A percentile compares a stretch with the other conserved stretches of the same genome.
These are phyloP conservation scores for Boletus vinaceobasis DNA, from an alignment of 768 basidiomycete species.

Conservation along the genomic window DNA sequence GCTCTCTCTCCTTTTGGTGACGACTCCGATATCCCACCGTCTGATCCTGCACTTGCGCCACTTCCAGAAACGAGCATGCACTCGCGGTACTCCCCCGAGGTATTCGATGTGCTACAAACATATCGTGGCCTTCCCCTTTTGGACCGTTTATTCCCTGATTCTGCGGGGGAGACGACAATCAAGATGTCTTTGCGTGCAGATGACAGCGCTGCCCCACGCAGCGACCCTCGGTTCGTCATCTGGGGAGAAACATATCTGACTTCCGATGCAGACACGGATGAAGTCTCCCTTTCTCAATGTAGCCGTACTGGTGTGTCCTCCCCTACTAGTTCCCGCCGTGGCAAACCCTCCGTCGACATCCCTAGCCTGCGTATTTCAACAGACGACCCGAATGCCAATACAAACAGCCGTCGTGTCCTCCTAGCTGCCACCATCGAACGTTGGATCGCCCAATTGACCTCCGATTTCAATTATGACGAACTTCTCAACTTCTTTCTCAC, in stretches of 20 bases:
- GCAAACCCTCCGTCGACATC: constrained; percentile 26
- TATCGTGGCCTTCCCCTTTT: constrained; percentile 74
- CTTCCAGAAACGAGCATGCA: constrained; percentile 50
- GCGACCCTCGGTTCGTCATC: constrained; percentile 89
- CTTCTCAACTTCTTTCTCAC: constrained; percentile 89
- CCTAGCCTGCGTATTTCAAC: constrained; percentile 24
- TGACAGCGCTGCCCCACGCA: constrained; percentile 68
- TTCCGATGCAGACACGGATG: constrained; percentile 33
- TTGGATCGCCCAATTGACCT: constrained; percentile 89
- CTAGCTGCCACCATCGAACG: constrained; percentile 90
- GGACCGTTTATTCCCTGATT: constrained; percentile 58
- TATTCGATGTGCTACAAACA: constrained; percentile 79
- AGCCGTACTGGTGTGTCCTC: constrained; percentile 40
- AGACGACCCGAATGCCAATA: constrained; percentile 30
- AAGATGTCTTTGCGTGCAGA: constrained; percentile 66
- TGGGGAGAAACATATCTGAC: constrained; percentile 65
- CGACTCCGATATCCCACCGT: constrained; percentile 26
- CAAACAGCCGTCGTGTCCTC: constrained; percentile 42
- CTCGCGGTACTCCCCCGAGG: constrained; percentile 66
- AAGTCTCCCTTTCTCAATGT: constrained; percentile 38
- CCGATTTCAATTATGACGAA: constrained; percentile 82
- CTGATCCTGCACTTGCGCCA: constrained; percentile 30
- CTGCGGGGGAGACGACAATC: constrained; percentile 63
- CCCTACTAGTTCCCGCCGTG: constrained; percentile 36
- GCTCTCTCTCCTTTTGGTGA: constrained; percentile 27